Conservation (phyloP, 129 eudicot genomes). For the Helianthus tuberosus region DNA sequence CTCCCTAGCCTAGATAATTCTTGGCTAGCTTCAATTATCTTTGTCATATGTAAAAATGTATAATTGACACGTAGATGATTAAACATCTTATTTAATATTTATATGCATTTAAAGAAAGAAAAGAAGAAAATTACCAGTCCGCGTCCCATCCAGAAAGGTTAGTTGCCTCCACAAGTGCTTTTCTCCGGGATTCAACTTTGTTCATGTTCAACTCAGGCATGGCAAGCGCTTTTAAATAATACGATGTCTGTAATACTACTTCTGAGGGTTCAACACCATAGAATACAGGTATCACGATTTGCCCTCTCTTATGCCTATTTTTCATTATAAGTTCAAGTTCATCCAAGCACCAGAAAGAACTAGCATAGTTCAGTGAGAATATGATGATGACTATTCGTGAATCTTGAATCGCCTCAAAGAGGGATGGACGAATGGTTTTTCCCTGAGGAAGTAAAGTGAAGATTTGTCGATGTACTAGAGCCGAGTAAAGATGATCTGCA, state of each 20-base stretch:
- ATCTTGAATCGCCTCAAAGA: not conserved
- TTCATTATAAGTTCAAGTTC: not conserved
- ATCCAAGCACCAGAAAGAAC: not conserved
- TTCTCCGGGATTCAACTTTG: too few species aligned
- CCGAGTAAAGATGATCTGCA: not conserved
- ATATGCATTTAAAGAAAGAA: too few species aligned
- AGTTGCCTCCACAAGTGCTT: too few species aligned
- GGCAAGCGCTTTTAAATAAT: not conserved
- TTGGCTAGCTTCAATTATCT: too few species aligned
- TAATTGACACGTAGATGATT: too few species aligned
- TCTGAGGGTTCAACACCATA: not conserved
- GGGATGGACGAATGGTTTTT: not conserved
- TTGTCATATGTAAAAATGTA: too few species aligned
- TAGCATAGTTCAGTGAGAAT: not conserved
- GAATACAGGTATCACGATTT: not conserved
- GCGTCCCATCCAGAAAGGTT: too few species aligned
- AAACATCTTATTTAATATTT: too few species aligned
- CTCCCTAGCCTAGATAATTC: too few species aligned
- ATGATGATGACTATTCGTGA: not conserved
- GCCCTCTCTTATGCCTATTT: not conserved
- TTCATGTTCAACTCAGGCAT: not conserved
- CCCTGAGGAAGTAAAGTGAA: not conserved
- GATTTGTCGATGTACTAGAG: not conserved
- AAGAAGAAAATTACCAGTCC: too few species aligned
- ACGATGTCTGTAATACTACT: not conserved